Conservation (phyloP, 257 asterid genomes). For the Petunia secreta region DNA sequence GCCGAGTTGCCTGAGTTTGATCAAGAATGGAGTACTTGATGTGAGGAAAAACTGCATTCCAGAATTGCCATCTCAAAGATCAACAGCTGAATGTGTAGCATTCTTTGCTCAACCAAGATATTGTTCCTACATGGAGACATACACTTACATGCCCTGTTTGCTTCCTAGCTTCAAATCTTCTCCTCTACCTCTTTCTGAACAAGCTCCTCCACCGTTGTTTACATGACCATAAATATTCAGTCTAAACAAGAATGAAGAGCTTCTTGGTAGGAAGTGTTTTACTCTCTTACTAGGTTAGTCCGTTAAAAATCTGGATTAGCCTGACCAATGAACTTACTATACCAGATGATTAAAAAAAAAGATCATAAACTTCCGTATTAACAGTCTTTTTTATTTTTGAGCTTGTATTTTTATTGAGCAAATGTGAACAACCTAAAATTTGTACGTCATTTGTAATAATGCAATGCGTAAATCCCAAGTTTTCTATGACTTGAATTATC, state of each 20-base stretch:
- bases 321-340: too few species aligned
- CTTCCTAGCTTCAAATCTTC: constrained; percentile 38
- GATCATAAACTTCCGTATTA: too few species aligned
- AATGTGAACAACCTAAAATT: background rate
- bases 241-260: too few species aligned
- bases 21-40: constrained; percentile 54
- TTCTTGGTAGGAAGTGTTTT: too few species aligned
- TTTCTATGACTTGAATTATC: background rate
- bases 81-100: constrained; percentile 46
- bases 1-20: constrained; percentile 49
- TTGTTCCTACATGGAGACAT: constrained; percentile 45
- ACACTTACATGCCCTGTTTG: constrained; percentile 46
- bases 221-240: background rate
- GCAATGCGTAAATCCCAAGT: background rate
- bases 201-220: constrained; percentile 50
- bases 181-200: constrained; percentile 22
- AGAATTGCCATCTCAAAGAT: constrained; percentile 58
- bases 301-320: too few species aligned
- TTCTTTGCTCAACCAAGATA: constrained; percentile 48
- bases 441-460: background rate
- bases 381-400: too few species aligned
- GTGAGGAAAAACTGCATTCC: constrained; percentile 58
- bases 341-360: too few species aligned
- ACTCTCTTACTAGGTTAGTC: too few species aligned
- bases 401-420: background rate